Evolutionary conservation across 495 filamentous ascomycete genomes (phyloP).

Genomic region (Aspergillus biplanus): DNA sequence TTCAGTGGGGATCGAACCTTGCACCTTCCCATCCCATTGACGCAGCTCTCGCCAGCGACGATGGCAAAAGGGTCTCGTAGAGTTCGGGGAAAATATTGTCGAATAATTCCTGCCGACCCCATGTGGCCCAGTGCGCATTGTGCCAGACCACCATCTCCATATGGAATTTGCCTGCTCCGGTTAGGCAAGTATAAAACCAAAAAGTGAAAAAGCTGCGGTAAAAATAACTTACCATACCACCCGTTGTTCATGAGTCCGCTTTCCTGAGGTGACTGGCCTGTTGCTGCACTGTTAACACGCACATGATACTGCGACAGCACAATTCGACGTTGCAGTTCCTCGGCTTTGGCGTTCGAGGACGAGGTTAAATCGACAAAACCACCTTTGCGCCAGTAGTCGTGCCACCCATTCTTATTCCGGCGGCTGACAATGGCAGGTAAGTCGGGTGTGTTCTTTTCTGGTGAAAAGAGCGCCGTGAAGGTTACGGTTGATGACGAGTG

Average conservation of each 20-base stretch:
- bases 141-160: conserved; percentile 30
- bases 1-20: not conserved
- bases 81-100: conserved; percentile 21
- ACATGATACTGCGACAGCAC: conserved; percentile 27
- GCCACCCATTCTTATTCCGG: conserved; percentile 12
- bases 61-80: conserved; percentile 20
- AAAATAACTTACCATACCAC: conserved; percentile 22
- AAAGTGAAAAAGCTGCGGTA: not conserved
- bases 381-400: conserved; percentile 20
- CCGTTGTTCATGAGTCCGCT: conserved; percentile 28
- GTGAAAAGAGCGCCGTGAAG: conserved; percentile 20
- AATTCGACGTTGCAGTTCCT: conserved; percentile 24
- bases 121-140: conserved; percentile 26
- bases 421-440: conserved; percentile 4
- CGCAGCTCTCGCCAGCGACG: conserved; percentile 15
- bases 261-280: conserved; percentile 25
- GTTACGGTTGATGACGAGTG: conserved; percentile 1
- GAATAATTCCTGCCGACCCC: conserved; percentile 22
- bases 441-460: not conserved
- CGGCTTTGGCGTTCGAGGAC: conserved; percentile 18
- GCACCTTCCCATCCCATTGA: conserved; percentile 28
- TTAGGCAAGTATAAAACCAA: not conserved
- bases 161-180: conserved; percentile 19
- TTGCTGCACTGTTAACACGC: conserved; percentile 23
- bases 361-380: conserved; percentile 22